These are phyloP conservation scores for Cladosporium halotolerans DNA, from an alignment of 2,329 filamentous ascomycete genomes.

Conservation along the genomic window DNA sequence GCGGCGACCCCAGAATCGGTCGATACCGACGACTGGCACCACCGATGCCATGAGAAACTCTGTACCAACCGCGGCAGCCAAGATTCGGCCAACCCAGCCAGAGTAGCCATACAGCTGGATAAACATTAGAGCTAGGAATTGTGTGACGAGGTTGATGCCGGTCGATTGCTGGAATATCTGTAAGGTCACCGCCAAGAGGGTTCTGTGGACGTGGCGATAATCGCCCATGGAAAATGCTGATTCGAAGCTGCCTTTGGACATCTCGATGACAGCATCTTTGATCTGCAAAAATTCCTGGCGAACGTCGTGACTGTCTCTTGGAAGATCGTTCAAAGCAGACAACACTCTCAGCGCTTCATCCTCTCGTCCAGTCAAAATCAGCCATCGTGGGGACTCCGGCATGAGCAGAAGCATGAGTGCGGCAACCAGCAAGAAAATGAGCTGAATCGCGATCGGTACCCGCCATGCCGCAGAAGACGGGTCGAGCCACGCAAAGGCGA, in stretches of 20 bases:
- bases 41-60: conserved; percentile 48
- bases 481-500: conserved; percentile 26
- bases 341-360: conserved; percentile 31
- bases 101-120: conserved; percentile 27
- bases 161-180: conserved; percentile 42
- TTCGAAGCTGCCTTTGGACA: conserved; percentile 25
- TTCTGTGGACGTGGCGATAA: conserved; percentile 41
- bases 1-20: conserved; percentile 29
- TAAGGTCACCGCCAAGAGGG: conserved; percentile 37
- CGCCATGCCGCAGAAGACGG: conserved; percentile 28
- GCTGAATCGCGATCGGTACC: conserved; percentile 27
- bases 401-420: conserved; percentile 19
- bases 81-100: conserved; percentile 26
- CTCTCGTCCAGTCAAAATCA: conserved; percentile 29
- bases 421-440: conserved; percentile 23
- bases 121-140: conserved; percentile 38
- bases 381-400: conserved; percentile 32
- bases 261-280: conserved; percentile 34
- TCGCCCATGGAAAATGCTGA: conserved; percentile 33
- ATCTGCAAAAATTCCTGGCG: conserved; percentile 27
- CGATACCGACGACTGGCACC: conserved; percentile 41
- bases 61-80: conserved; percentile 31
- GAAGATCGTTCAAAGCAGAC: conserved; percentile 31
- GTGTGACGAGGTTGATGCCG: conserved; percentile 34
- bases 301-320: conserved; percentile 28